A percentile compares a stretch with the other conserved stretches of the same genome.
Conservation (phyloP, 1,139 yeast genomes). For the Hansenula sp. region DNA sequence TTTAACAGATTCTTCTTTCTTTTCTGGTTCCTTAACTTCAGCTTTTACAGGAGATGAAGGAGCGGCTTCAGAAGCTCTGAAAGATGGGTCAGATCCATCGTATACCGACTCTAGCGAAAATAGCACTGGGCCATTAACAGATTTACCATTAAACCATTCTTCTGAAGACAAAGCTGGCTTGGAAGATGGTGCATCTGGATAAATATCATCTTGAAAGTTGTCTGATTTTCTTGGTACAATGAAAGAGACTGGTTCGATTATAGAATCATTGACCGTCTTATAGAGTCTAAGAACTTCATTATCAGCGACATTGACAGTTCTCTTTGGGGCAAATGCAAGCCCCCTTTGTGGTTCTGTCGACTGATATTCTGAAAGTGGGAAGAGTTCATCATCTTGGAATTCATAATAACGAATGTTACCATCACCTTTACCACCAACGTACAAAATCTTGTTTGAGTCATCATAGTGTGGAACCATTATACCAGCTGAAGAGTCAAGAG, state of each 20-base stretch:
- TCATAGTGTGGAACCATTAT: constrained; percentile 90
- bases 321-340: constrained; percentile 83
- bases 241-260: constrained; percentile 87
- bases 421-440: constrained; percentile 96
- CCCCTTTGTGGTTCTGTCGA: constrained; percentile 96
- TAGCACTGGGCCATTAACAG: constrained; percentile 77
- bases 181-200: constrained; percentile 83
- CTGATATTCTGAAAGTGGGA: constrained; percentile 78
- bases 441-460: constrained; percentile 72
- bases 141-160: constrained; percentile 79
- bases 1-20: constrained; percentile 18
- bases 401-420: constrained; percentile 95
- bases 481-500: constrained; percentile 89
- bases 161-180: constrained; percentile 74
- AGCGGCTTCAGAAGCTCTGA: constrained; percentile 36
- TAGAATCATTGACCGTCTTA: constrained; percentile 79
- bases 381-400: constrained; percentile 75
- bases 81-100: constrained; percentile 57
- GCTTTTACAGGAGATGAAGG: constrained; percentile 33
- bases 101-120: constrained; percentile 72
- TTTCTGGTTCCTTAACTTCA: constrained; percentile 21
- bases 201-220: constrained; percentile 87
- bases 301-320: constrained; percentile 70
- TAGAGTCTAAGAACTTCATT: constrained; percentile 80
- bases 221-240: constrained; percentile 93